Evolutionary conservation across 768 basidiomycete species (phyloP).

Genomic region (Leccinum subgranulosum): DNA sequence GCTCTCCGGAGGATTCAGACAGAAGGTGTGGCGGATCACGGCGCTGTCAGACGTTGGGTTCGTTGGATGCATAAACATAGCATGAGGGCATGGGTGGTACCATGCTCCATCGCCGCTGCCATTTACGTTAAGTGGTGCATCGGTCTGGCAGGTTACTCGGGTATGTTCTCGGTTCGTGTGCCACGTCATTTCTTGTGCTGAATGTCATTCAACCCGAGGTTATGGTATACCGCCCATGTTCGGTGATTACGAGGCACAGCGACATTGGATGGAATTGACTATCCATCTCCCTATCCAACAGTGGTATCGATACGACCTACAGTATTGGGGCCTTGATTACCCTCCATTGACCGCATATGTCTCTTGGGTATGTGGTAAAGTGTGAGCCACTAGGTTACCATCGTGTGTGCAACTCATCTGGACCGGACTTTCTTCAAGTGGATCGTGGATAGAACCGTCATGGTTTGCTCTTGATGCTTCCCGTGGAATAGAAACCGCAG

Average conservation of each 20-base stretch:
- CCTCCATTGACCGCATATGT: slow-evolving; percentile 90
- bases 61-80: slow-evolving; percentile 77
- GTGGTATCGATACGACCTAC: slow-evolving; percentile 89
- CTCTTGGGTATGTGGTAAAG: slow-evolving; percentile 75
- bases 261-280: slow-evolving; percentile 95
- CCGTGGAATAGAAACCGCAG: slow-evolving; percentile 65
- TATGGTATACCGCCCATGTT: slow-evolving; percentile 74
- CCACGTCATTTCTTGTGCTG: neutral
- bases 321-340: slow-evolving; percentile 95
- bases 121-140: slow-evolving; percentile 64
- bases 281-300: slow-evolving; percentile 65
- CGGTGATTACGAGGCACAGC: slow-evolving; percentile 91
- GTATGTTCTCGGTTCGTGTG: slow-evolving; percentile 38
- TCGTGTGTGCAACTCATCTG: slow-evolving; percentile 3
- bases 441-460: slow-evolving; percentile 44
- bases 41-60: slow-evolving; percentile 62
- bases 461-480: slow-evolving; percentile 76
- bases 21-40: slow-evolving; percentile 24
- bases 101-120: slow-evolving; percentile 49
- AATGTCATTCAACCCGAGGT: slow-evolving; percentile 39
- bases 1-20: slow-evolving; percentile 16
- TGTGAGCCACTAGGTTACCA: slow-evolving; percentile 47
- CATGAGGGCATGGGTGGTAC: slow-evolving; percentile 58
- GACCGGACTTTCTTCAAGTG: slow-evolving; percentile 33
- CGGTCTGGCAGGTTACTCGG: slow-evolving; percentile 80